Percentiles rank a stretch among this genome's conserved stretches.
These are phyloP conservation scores for Quercus cerris DNA, from an alignment of 306 rosid genomes.

Conservation along the genomic window DNA sequence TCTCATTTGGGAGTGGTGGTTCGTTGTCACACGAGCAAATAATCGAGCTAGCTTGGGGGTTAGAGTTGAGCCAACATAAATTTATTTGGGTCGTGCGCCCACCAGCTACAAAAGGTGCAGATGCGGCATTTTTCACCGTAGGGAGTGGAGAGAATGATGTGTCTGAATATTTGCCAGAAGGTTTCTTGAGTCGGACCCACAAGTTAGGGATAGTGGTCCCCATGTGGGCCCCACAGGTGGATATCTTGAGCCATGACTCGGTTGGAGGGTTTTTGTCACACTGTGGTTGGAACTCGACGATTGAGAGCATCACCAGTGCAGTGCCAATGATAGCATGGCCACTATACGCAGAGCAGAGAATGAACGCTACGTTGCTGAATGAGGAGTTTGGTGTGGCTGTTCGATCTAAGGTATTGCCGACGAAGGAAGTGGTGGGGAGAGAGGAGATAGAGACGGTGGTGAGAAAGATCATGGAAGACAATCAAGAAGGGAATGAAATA, in stretches of 20 bases:
- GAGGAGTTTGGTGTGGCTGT: not conserved
- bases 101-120: slow-evolving; percentile 13
- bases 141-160: not conserved
- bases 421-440: not conserved
- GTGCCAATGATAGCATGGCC: slow-evolving; percentile 1
- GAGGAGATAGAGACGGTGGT: no score
- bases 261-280: not conserved
- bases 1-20: slow-evolving; percentile 71
- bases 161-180: not conserved
- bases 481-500: no score
- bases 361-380: not conserved
- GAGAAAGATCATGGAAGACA: no score
- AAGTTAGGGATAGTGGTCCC: not conserved
- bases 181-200: not conserved
- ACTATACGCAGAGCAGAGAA: not conserved
- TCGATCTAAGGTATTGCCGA: not conserved
- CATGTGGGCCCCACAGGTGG: slow-evolving; percentile 1
- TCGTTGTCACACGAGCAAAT: slow-evolving; percentile 41
- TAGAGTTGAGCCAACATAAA: slow-evolving; percentile 50
- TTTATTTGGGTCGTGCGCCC: slow-evolving; percentile 67
- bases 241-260: not conserved
- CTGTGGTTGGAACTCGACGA: slow-evolving; percentile 1
- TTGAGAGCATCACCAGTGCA: not conserved
- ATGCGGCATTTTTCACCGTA: no score
- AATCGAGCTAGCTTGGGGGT: slow-evolving; percentile 53